Percentiles rank a stretch among this genome's conserved stretches.
Evolutionary conservation across 2,329 filamentous ascomycete genomes (phyloP).

Genomic region (Hypoxylon sp.): DNA sequence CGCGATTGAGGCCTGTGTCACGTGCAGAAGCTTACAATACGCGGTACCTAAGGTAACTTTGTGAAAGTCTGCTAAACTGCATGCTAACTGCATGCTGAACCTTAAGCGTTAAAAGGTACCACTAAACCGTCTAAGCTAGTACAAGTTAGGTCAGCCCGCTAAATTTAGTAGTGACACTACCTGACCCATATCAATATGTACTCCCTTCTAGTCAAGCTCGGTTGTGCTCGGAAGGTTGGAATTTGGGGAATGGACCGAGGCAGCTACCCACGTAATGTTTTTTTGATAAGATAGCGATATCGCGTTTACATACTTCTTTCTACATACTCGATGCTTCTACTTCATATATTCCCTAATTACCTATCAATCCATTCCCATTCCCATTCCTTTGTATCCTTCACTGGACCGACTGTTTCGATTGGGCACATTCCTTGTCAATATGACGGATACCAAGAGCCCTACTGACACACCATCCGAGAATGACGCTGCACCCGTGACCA

Average conservation of each 20-base stretch:
- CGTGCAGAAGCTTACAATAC: conserved; percentile 24
- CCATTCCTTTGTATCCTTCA: neutral
- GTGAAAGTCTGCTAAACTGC: conserved; percentile 17
- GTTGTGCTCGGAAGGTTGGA: conserved; percentile 19
- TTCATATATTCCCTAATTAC: conserved; percentile 13
- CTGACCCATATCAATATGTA: conserved; percentile 18
- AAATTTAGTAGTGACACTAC: conserved; percentile 17
- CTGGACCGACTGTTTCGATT: neutral
- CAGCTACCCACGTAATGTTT: conserved; percentile 20
- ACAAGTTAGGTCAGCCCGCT: conserved; percentile 13
- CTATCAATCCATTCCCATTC: conserved; percentile 3
- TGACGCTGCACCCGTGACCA: conserved; percentile 36
- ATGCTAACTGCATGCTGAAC: neutral
- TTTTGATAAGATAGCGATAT: conserved; percentile 31
- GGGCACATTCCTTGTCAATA: conserved; percentile 15
- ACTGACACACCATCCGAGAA: conserved; percentile 40
- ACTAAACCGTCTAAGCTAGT: conserved; percentile 11
- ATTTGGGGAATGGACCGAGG: conserved; percentile 32
- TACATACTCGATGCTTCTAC: neutral
- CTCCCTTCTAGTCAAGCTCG: conserved; percentile 11
- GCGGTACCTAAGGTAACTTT: conserved; percentile 5
- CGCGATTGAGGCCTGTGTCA: conserved; percentile 39
- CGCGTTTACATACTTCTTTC: conserved; percentile 21
- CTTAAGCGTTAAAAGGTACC: neutral
- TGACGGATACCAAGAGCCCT: conserved; percentile 43